Percentiles rank a stretch among this genome's conserved stretches.
Evolutionary conservation across 2,329 filamentous ascomycete species (phyloP).

Genomic region (Apiospora kogelbergensis): DNA sequence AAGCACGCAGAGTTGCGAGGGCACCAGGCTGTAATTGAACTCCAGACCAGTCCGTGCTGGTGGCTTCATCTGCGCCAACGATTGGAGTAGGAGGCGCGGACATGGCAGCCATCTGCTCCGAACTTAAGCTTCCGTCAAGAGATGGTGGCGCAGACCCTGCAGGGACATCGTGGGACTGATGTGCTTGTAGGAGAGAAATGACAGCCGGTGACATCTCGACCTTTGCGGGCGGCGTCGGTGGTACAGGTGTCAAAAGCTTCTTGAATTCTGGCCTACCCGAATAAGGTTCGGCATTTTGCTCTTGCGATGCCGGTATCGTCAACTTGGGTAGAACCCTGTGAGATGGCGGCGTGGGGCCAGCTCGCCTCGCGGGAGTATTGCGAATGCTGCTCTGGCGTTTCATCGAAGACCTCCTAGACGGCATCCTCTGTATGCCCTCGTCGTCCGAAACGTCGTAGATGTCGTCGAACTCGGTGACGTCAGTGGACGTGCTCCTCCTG

Average conservation of each 20-base stretch:
- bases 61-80: conserved; percentile 54
- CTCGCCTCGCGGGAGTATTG: conserved; percentile 38
- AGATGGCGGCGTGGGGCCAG: conserved; percentile 36
- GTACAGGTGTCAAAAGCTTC: conserved; percentile 57
- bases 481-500: conserved; percentile 61
- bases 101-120: conserved; percentile 80
- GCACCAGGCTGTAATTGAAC: conserved; percentile 78
- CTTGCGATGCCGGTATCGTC: conserved; percentile 48
- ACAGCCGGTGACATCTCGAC: conserved; percentile 76
- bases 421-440: conserved; percentile 61
- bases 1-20: conserved; percentile 75
- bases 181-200: conserved; percentile 67
- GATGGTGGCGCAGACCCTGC: conserved; percentile 81
- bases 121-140: conserved; percentile 83
- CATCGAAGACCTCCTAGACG: conserved; percentile 40
- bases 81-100: conserved; percentile 86
- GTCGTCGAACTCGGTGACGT: conserved; percentile 77
- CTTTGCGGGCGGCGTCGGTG: conserved; percentile 63
- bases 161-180: conserved; percentile 65
- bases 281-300: conserved; percentile 39
- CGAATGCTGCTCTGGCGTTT: conserved; percentile 35
- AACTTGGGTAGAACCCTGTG: conserved; percentile 46
- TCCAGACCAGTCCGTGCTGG: conserved; percentile 67
- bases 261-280: conserved; percentile 46
- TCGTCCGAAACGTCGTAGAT: conserved; percentile 86